phyloP scores from a whole-genome alignment of 257 asterid genomes.

The Vinca minor region DNA sequence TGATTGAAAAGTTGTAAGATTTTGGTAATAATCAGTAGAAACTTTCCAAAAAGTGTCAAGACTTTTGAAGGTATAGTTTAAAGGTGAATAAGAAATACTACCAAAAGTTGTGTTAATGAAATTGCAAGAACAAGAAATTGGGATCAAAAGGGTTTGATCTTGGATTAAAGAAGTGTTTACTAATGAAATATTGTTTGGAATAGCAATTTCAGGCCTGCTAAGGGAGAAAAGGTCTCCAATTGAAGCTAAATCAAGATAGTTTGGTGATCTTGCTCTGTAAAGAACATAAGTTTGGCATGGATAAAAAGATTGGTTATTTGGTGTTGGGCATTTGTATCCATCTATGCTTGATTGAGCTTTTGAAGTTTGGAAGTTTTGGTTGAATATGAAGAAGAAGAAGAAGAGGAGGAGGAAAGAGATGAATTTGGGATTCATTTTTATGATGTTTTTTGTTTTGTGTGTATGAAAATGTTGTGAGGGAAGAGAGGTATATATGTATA shows the following conservation, averaged over 20 bases:
- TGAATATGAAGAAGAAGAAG: constrained; percentile 22
- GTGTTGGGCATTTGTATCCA: constrained; percentile 61
- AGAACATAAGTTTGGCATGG: constrained; percentile 64
- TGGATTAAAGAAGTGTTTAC: constrained; percentile 38
- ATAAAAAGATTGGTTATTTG: constrained; percentile 26
- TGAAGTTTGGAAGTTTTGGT: constrained; percentile 7
- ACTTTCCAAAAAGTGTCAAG: constrained; percentile 45
- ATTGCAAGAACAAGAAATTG: constrained; percentile 69
- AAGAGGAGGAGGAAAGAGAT: constrained; percentile 15
- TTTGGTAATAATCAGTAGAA: constrained; percentile 33
- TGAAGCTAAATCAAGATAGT: constrained; percentile 59
- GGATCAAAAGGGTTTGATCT: constrained; percentile 52
- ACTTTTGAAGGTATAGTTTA: constrained; percentile 34
- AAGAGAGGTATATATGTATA: not conserved
- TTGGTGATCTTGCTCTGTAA: constrained; percentile 60
- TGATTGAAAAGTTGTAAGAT: constrained; percentile 68
- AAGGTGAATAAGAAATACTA: constrained; percentile 49
- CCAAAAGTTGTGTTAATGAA: constrained; percentile 34
- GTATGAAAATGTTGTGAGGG: not conserved
- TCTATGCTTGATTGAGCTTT: constrained; percentile 46
- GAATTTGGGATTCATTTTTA: constrained; percentile 17
- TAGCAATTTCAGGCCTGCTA: constrained; percentile 59
- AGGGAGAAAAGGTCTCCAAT: constrained; percentile 72
- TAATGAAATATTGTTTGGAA: constrained; percentile 58
- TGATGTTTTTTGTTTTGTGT: not conserved